These are phyloP conservation scores for Curvularia eragrostidis DNA, from an alignment of 2,329 filamentous ascomycete species.

Conservation along the genomic window DNA sequence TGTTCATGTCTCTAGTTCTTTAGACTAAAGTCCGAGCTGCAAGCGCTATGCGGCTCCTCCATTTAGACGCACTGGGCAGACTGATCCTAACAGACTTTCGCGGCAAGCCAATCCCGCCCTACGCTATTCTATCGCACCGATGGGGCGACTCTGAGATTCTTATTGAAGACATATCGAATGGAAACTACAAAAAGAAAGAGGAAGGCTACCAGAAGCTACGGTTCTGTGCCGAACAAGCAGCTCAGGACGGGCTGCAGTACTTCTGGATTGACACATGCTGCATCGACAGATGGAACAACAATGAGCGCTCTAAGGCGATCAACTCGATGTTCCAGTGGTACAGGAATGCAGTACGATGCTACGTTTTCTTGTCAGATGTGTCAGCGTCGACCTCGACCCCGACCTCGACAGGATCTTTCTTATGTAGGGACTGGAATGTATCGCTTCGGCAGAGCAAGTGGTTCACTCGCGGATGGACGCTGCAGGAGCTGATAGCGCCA, in stretches of 20 bases:
- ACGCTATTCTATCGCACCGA: slow-evolving; percentile 46
- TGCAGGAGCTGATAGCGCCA: no score
- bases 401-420: background rate
- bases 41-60: background rate
- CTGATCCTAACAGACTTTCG: background rate
- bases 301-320: no score
- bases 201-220: background rate
- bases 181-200: background rate
- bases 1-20: background rate
- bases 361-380: no score
- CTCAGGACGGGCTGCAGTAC: background rate
- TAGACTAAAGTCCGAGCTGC: background rate
- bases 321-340: slow-evolving; percentile 23
- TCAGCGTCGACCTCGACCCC: no score
- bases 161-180: slow-evolving; percentile 26
- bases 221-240: background rate
- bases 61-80: background rate
- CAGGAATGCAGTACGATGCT: slow-evolving; percentile 24
- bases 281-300: background rate
- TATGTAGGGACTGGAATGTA: background rate
- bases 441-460: background rate
- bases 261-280: background rate
- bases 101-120: slow-evolving; percentile 20
- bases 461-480: no score
- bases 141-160: slow-evolving; percentile 39